Percentiles rank a stretch among this genome's conserved stretches.
Conservation (phyloP, 2,329 filamentous ascomycete genomes). For the Pyricularia pennisetigena region DNA sequence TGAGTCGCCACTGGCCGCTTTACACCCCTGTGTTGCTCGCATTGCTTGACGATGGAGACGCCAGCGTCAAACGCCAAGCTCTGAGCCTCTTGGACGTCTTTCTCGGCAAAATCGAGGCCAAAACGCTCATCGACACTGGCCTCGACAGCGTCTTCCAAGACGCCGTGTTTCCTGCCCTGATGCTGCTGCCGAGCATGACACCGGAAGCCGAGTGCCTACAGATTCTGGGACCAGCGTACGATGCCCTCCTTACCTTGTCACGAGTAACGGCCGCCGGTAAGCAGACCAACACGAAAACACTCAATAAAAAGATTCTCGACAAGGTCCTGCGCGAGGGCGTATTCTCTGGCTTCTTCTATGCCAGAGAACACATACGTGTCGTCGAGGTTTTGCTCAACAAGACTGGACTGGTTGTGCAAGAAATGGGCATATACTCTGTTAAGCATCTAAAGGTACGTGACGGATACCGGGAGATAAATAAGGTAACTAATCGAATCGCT, state of each 20-base stretch:
- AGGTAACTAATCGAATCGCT: not conserved
- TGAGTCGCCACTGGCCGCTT: slow-evolving; percentile 54
- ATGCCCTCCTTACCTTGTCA: slow-evolving; percentile 52
- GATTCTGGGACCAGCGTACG: slow-evolving; percentile 57
- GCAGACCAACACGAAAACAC: slow-evolving; percentile 6
- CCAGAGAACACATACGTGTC: slow-evolving; percentile 46
- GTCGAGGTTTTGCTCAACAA: slow-evolving; percentile 45
- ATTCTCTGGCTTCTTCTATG: slow-evolving; percentile 45
- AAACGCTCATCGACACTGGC: slow-evolving; percentile 50
- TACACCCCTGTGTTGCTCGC: slow-evolving; percentile 61
- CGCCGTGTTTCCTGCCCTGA: slow-evolving; percentile 60
- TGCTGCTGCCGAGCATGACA: slow-evolving; percentile 68
- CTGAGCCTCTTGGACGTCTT: slow-evolving; percentile 45
- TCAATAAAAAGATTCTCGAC: slow-evolving; percentile 34
- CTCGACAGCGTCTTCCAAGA: slow-evolving; percentile 60
- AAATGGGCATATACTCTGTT: slow-evolving; percentile 50
- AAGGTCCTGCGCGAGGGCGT: slow-evolving; percentile 46
- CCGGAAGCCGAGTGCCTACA: slow-evolving; percentile 58
- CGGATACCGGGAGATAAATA: not conserved
- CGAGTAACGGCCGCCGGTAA: slow-evolving; percentile 14
- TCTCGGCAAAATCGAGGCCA: slow-evolving; percentile 39
- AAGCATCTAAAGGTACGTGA: slow-evolving; percentile 55
- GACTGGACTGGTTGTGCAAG: slow-evolving; percentile 36
- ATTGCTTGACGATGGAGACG: slow-evolving; percentile 54
- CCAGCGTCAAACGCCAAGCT: slow-evolving; percentile 41